Evolutionary conservation across 352 stramenopile genomes (phyloP).

Genomic region (Globisporangium paddicum): DNA sequence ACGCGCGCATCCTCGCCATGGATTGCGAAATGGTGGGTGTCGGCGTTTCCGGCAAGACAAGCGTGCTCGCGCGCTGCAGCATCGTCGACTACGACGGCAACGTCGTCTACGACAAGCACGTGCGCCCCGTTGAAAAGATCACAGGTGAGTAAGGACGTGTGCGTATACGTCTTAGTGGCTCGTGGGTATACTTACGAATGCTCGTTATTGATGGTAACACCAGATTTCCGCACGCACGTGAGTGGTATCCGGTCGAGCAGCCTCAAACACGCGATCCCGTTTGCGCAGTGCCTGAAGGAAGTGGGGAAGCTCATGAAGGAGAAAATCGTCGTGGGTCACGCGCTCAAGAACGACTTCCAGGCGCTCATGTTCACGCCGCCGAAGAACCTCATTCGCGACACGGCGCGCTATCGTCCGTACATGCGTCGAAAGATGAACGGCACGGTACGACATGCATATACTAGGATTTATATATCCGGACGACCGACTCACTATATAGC

Average conservation of each 20-base stretch:
- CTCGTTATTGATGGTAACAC: not conserved
- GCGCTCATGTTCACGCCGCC: constrained; percentile 82
- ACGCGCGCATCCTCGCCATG: constrained; percentile 72
- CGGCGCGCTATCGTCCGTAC: constrained; percentile 78
- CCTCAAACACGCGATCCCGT: constrained; percentile 73
- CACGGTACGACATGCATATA: constrained; percentile 37
- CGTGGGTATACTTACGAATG: not conserved
- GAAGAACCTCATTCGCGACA: constrained; percentile 77
- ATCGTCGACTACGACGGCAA: constrained; percentile 83
- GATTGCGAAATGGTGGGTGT: constrained; percentile 90
- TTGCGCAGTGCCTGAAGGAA: constrained; percentile 77
- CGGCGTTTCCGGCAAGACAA: constrained; percentile 66
- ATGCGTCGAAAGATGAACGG: constrained; percentile 84
- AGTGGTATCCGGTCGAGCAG: constrained; percentile 73
- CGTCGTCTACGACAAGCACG: constrained; percentile 82
- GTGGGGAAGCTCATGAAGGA: constrained; percentile 75
- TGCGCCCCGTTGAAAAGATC: constrained; percentile 79
- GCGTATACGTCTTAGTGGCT: too few species aligned
- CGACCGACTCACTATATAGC: too few species aligned
- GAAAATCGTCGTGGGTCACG: constrained; percentile 82
- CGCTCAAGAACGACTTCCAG: constrained; percentile 85
- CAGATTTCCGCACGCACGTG: constrained; percentile 82
- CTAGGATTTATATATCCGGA: not conserved
- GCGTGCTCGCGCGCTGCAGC: constrained; percentile 81
- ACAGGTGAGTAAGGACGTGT: constrained; percentile 30